Conservation (phyloP, 768 basidiomycete species). For the Lactifluus echinatus region DNA sequence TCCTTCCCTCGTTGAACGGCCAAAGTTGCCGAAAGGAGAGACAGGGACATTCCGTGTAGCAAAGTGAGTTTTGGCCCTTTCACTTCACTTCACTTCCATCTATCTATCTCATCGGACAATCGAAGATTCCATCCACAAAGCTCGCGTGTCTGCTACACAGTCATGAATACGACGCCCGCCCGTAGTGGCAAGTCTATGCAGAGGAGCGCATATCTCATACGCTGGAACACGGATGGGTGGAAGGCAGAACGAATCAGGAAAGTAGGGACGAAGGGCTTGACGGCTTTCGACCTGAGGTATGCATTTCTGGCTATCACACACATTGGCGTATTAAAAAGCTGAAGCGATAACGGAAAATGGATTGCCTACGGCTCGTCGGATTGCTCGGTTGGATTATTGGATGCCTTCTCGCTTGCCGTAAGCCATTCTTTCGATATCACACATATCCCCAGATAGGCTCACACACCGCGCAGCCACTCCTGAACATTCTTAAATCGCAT, state of each 20-base stretch:
- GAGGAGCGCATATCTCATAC: slow-evolving; percentile 55
- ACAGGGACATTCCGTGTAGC: slow-evolving; percentile 2
- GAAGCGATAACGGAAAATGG: slow-evolving; percentile 70
- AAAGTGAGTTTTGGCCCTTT: slow-evolving; percentile 1
- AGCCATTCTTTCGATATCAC: not conserved
- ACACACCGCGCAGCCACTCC: slow-evolving; percentile 50
- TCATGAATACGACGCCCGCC: slow-evolving; percentile 60
- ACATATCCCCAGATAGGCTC: slow-evolving; percentile 3
- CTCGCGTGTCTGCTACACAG: slow-evolving; percentile 51
- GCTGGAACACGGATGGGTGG: slow-evolving; percentile 72
- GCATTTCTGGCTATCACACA: slow-evolving; percentile 21
- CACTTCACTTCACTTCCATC: not conserved
- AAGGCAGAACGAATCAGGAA: slow-evolving; percentile 56
- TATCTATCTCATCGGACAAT: not conserved
- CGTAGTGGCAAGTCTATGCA: slow-evolving; percentile 45
- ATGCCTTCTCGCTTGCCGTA: slow-evolving; percentile 70
- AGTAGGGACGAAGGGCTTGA: slow-evolving; percentile 70
- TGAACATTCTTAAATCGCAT: slow-evolving; percentile 87
- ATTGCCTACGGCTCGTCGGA: slow-evolving; percentile 87
- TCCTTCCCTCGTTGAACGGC: slow-evolving; percentile 13
- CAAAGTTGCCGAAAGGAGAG: slow-evolving; percentile 11
- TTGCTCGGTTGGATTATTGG: slow-evolving; percentile 74
- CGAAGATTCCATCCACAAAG: slow-evolving; percentile 50
- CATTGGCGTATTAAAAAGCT: not conserved
- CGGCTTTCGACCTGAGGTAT: slow-evolving; percentile 84